These are phyloP conservation scores for Pelargonium myrrhifolium DNA, from an alignment of 441 rosid genomes.

Conservation along the genomic window DNA sequence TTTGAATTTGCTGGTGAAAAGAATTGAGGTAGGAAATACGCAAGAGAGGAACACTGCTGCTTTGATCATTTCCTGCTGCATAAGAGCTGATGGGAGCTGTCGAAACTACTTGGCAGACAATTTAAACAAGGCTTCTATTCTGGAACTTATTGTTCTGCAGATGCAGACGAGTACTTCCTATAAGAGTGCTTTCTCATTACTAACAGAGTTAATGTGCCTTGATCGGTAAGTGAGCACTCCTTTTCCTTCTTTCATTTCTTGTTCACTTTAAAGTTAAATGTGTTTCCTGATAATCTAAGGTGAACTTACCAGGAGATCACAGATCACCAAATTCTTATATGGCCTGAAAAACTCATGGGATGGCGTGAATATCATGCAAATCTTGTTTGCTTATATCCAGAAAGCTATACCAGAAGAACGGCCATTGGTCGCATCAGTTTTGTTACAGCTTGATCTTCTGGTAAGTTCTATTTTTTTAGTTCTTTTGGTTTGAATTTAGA, in stretches of 20 bases:
- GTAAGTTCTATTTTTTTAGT: slow-evolving; percentile 21
- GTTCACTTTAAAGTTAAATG: neutral
- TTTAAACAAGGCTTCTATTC: slow-evolving; percentile 34
- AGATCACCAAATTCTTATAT: slow-evolving; percentile 28
- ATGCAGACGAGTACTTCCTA: slow-evolving; percentile 21
- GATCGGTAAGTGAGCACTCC: slow-evolving; percentile 28
- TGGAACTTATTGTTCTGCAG: slow-evolving; percentile 40
- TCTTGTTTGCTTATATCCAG: slow-evolving; percentile 40
- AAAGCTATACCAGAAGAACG: slow-evolving; percentile 42
- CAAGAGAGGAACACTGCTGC: slow-evolving; percentile 36
- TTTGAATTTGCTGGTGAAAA: slow-evolving; percentile 32
- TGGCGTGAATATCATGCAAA: slow-evolving; percentile 45
- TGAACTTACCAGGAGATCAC: slow-evolving; percentile 32
- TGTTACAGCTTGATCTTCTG: slow-evolving; percentile 58
- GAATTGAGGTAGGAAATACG: slow-evolving; percentile 27
- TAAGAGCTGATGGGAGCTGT: slow-evolving; percentile 39
- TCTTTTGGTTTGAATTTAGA: no score
- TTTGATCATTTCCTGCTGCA: slow-evolving; percentile 35
- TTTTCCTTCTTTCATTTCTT: neutral
- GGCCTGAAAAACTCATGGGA: slow-evolving; percentile 36
- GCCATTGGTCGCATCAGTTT: slow-evolving; percentile 41
- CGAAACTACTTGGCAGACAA: slow-evolving; percentile 43
- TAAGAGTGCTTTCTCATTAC: slow-evolving; percentile 26
- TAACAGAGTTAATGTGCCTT: slow-evolving; percentile 42
- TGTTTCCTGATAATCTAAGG: slow-evolving; percentile 10